Base-by-base conservation (phyloP, 345 rosid genomes). In the Cardamine resedifolia region DNA sequence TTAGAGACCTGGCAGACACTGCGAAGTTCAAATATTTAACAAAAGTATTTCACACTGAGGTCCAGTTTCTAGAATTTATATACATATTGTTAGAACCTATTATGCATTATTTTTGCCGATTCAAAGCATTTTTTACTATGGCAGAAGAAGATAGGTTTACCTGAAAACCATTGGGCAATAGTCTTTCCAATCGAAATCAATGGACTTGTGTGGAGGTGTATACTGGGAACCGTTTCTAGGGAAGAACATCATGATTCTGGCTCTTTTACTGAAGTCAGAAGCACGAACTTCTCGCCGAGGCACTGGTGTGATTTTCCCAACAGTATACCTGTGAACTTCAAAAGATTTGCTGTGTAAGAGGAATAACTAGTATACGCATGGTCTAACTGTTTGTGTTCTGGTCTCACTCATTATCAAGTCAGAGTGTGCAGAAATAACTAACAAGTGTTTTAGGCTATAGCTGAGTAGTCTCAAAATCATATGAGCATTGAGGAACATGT, bases 161-260 rank as follows among this genome's bases (percentile, higher is more conserved):
- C 98, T 91, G 84, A 94, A 94, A 79, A 91, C 98, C 98, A 91
- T 91, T 44, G 98, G 98, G 78, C 98, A 91, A 72, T 91, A 94
- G 74, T 94, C 98, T 79, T 91, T 94, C 98, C 98, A 94, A 66
- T 76, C 78, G 70, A 94, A 94, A 83, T 89, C 95, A 74, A 91
- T 63, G 36, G 98, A 91, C 76, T 83, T 74, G 82, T 94, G 98
- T 0, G 90, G 85, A 69, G 97, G 98, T 41, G 98, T 94, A 70
- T 88, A 85, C 81, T 84, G 92, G 53, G 95, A 94, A 75, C 98
- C 98, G 39, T 77, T 83, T 69, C 77, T 79, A 28, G 97, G 98
- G 62, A 94, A 94, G 77, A 79, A 88, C 98, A 91, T 91, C 65
- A 89, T 83, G 83, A 91, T 94, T 80, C 98, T 83, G 58, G 98